phyloP scores from a whole-genome alignment of 805 yeast species.

The Candida saitoana region DNA sequence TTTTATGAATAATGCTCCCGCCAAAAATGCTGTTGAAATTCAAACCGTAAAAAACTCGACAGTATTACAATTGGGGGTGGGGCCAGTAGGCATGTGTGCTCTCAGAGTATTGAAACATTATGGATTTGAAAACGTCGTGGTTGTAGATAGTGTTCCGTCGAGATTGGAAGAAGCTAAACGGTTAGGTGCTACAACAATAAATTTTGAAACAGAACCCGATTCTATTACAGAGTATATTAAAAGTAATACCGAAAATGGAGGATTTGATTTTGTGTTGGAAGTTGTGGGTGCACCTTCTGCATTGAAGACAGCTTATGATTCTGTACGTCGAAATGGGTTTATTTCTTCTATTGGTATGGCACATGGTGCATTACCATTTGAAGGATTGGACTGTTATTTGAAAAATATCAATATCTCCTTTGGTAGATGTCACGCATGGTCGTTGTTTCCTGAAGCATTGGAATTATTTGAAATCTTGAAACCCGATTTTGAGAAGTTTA shows the following conservation, averaged over 20 bases:
- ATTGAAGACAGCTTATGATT: conserved; percentile 46
- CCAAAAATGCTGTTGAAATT: conserved; percentile 13
- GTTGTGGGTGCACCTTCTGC: conserved; percentile 56
- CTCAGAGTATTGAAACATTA: conserved; percentile 40
- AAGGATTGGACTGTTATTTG: conserved; percentile 53
- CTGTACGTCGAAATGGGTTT: conserved; percentile 55
- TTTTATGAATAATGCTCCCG: conserved; percentile 29
- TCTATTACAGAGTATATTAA: conserved; percentile 24
- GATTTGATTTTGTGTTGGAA: conserved; percentile 60
- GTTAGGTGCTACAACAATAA: conserved; percentile 47
- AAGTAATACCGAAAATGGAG: conserved; percentile 41
- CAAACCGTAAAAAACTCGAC: conserved; percentile 24
- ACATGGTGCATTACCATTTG: conserved; percentile 53
- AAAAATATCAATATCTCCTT: conserved; percentile 56
- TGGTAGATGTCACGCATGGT: conserved; percentile 62
- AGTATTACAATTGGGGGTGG: conserved; percentile 54
- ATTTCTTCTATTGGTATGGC: conserved; percentile 59
- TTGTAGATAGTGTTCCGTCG: conserved; percentile 47
- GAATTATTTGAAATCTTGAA: conserved; percentile 43
- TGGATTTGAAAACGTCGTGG: conserved; percentile 43
- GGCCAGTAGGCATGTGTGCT: conserved; percentile 59
- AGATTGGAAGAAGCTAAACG: conserved; percentile 41
- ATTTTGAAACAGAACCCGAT: conserved; percentile 35
- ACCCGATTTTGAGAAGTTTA: conserved; percentile 45
- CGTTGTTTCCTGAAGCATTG: conserved; percentile 51